Base-by-base conservation (phyloP, 2,329 filamentous ascomycete species). In the Alternaria longipes region DNA sequence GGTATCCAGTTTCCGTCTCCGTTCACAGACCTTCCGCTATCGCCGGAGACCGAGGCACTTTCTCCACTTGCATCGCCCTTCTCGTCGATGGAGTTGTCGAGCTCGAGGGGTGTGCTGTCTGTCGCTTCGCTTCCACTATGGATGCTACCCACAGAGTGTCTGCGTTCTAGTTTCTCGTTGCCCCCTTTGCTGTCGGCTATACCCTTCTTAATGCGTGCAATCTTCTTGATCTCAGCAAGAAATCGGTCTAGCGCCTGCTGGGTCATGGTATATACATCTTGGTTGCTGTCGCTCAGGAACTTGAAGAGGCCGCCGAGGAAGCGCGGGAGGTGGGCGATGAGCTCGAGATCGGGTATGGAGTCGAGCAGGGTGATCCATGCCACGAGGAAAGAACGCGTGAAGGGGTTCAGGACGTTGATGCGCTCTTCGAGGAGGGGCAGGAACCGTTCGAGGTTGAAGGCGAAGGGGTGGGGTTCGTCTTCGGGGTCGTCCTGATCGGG, bases 1-100 rank as follows among this genome's bases (percentile, higher is more conserved):
- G 96, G 96, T 46, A 98, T 90, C 93, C 94, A 99, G 74, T 98
- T 95, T 62, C 94, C 94, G 70, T 97, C 94, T 45, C 87, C 89
- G 83, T 86, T 70, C 59, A 72, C 72, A 49, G 77, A 77, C 58
- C 76, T 78, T 30, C 75, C 76, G 36, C 79, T 78, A 40, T 77
- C 74, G 6, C 70, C 73, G 6, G 71, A 74, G n/a, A 75, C 58
- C 2, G 76, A 76, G 9, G 62, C 70, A 40, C 73, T 77, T 8
- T 70, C 70, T 20, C 62, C 86, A 24, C 72, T 77, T 34, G 77
- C 82, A 2, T 80, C 82, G 57, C 85, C 82, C 50, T 78, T 81
- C 38, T 84, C 81, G 6, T 85, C 87, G 60, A 89, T 85, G 0
- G 71, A 76, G 41, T 72, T 77, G 49, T 72, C 79, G 54, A 77